These are phyloP conservation scores for Aureobasidium sp. DNA, from an alignment of 2,329 filamentous ascomycete species.

Conservation along the genomic window DNA sequence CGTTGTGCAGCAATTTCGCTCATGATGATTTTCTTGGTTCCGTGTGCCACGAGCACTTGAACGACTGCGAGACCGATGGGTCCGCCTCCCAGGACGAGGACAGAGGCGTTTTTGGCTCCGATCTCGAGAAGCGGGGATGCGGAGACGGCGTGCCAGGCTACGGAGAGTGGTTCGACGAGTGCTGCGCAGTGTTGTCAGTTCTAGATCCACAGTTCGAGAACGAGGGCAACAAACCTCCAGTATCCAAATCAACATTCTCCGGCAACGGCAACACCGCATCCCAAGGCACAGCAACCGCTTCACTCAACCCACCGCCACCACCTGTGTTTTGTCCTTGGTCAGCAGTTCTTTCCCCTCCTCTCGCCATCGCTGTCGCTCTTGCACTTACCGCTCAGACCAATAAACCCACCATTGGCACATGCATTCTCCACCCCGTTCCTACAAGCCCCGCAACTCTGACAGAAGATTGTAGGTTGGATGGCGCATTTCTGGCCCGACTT, in stretches of 20 bases:
- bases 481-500: constrained; percentile 50
- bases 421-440: constrained; percentile 45
- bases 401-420: constrained; percentile 47
- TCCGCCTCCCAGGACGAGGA: constrained; percentile 40
- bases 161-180: constrained; percentile 53
- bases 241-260: constrained; percentile 42
- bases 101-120: not conserved
- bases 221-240: constrained; percentile 25
- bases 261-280: constrained; percentile 44
- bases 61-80: constrained; percentile 55
- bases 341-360: not conserved
- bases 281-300: constrained; percentile 44
- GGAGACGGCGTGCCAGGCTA: constrained; percentile 55
- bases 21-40: constrained; percentile 48
- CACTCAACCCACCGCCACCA: constrained; percentile 43
- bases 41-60: constrained; percentile 47
- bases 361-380: not conserved
- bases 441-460: constrained; percentile 49
- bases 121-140: constrained; percentile 34
- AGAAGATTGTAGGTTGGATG: constrained; percentile 49
- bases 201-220: not conserved
- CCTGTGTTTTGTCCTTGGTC: not conserved
- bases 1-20: constrained; percentile 37
- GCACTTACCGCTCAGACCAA: constrained; percentile 12
- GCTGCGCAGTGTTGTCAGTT: constrained; percentile 27